Percentiles rank a stretch among this genome's conserved stretches.
Conservation (phyloP, 441 rosid genomes). For the Euphorbia schlechtendalii region DNA sequence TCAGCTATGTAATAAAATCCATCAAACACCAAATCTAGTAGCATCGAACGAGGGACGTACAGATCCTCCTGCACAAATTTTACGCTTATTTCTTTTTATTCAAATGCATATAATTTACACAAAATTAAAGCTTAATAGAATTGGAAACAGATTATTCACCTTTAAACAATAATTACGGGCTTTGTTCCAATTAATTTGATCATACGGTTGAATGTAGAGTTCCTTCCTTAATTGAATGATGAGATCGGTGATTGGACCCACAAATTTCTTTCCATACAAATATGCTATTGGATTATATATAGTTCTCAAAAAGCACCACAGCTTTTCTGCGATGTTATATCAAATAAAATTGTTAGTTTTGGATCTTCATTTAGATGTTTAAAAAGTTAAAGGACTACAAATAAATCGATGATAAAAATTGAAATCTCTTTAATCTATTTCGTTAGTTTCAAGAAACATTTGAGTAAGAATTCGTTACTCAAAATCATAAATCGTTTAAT, state of each 20-base stretch:
- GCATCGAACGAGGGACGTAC: conserved; percentile 40
- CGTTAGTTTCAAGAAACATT: too few species aligned
- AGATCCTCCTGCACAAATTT: conserved; percentile 44
- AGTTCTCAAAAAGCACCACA: conserved; percentile 58
- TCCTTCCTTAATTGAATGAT: conserved; percentile 42
- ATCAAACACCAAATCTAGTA: conserved; percentile 48
- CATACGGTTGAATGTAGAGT: conserved; percentile 38
- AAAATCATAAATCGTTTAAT: too few species aligned
- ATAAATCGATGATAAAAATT: too few species aligned
- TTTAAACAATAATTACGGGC: conserved; percentile 19
- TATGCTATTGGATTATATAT: conserved; percentile 53
- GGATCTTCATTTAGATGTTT: neutral
- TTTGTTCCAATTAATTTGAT: conserved; percentile 42
- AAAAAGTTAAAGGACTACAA: neutral
- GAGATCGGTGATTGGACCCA: conserved; percentile 32
- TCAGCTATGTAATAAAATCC: conserved; percentile 35
- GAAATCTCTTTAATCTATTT: too few species aligned
- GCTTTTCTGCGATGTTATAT: conserved; percentile 27
- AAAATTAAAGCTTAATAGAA: too few species aligned
- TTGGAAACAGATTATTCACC: neutral
- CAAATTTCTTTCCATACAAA: conserved; percentile 20
- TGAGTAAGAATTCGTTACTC: too few species aligned
- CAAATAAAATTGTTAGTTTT: neutral
- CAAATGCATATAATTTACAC: too few species aligned
- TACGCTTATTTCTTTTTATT: neutral